Base-by-base conservation (phyloP, 2,329 filamentous ascomycete species). In the Microdochium paspali region DNA sequence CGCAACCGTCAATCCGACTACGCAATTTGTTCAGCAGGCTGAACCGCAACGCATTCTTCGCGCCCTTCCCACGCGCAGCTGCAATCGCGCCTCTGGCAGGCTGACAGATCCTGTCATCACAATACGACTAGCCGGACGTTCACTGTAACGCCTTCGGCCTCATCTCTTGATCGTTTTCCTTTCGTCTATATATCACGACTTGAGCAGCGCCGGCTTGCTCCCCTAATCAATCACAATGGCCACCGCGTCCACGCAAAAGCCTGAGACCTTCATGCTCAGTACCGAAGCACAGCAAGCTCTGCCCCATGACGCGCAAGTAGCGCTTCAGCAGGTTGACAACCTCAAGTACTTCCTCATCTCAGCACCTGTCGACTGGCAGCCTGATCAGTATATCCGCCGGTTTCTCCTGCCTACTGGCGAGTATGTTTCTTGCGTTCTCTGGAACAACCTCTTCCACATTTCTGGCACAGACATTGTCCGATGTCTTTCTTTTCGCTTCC, bases 341-440 rank as follows among this genome's bases (percentile, higher is more conserved):
- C 73, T 98, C 62, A 98, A 98, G 80, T 98, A 97, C 72, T 98
- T 98, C 70, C 86, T 98, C 70, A 95, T 98, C 59, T 98, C 93
- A 42, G 93, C 93, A 35, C 93, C 93, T 31, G 93, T 97, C 56
- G 93, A 98, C 72, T 98, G 93, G 93, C 87, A 88, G 59, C 84
- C 85, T 45, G 91, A 97, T 62, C 91, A 97, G 70, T 94, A 96
- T 65, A 97, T 98, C 62, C 84, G 93, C 58, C 82, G 93, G 57
- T 98, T 97, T 64, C 78, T 98, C 51, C 76, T 98, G 50, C 93
- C 93, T 10, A 98, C 93, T 10, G 93, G 93, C 68, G 93, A 98
- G 79, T 97, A 98, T 64, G 90, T 98, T 53, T 97, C 93, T 49
- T 98, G 93, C 67, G 90, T 98, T 55, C 77, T 98, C 63, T 98